Percentiles rank a stretch among this genome's conserved stretches.
These are phyloP conservation scores for Lobosporangium transversale DNA, from an alignment of 192 early-diverging fungal genomes.

Conservation along the genomic window DNA sequence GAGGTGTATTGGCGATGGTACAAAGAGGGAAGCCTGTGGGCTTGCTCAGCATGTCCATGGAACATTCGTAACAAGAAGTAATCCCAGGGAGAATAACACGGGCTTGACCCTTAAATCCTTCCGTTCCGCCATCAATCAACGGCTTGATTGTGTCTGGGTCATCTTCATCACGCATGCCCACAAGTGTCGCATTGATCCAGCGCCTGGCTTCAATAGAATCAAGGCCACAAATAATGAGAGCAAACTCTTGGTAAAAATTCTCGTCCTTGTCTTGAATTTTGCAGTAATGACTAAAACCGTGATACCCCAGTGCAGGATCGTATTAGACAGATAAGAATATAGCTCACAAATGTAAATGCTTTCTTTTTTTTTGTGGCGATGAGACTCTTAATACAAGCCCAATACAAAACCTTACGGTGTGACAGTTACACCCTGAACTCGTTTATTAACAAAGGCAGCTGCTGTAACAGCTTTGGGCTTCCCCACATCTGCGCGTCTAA, in stretches of 20 bases:
- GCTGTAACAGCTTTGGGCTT: conserved; percentile 82
- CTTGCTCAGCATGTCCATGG: conserved; percentile 90
- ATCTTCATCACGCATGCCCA: conserved; percentile 79
- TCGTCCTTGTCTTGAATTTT: conserved; percentile 97
- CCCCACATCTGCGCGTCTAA: conserved; percentile 75
- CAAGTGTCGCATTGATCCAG: conserved; percentile 95
- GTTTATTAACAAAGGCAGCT: conserved; percentile 76
- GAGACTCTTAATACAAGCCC: too few species aligned
- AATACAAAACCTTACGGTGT: conserved; percentile 78
- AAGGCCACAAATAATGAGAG: conserved; percentile 91
- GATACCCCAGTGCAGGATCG: too few species aligned
- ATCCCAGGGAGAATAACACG: conserved; percentile 89
- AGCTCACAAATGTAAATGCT: too few species aligned
- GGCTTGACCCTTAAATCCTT: conserved; percentile 95
- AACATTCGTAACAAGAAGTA: conserved; percentile 96
- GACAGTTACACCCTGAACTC: conserved; percentile 75
- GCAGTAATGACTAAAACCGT: conserved; percentile 79
- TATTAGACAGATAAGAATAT: too few species aligned
- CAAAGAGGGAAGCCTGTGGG: conserved; percentile 94
- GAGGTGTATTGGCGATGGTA: conserved; percentile 98
- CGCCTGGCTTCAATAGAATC: conserved; percentile 95
- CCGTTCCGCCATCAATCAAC: conserved; percentile 95
- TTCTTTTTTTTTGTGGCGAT: too few species aligned
- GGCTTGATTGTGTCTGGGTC: conserved; percentile 82
- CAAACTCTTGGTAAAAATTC: conserved; percentile 91